A percentile compares a stretch with the other conserved stretches of the same genome.
Conservation (phyloP, 2,329 filamentous ascomycete genomes). For the Penicillium frequentans region DNA sequence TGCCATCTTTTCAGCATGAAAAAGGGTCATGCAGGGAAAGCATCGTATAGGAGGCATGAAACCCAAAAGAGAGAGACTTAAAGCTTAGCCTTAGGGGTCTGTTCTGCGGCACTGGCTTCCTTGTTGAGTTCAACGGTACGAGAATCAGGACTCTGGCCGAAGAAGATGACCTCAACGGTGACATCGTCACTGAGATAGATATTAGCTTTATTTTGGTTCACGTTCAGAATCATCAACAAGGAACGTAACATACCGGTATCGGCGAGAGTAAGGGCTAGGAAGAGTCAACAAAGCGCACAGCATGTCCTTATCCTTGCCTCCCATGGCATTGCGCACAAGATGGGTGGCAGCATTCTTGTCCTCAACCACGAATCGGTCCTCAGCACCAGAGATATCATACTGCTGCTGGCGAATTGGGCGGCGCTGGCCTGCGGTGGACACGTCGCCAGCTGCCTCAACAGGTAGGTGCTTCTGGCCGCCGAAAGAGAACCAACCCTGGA, state of each 20-base stretch:
- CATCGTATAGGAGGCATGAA: background rate
- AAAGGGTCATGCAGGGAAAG: background rate
- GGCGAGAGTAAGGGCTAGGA: conserved; percentile 83
- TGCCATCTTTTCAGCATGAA: background rate
- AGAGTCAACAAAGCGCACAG: conserved; percentile 88
- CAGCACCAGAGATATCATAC: conserved; percentile 72
- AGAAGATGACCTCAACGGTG: conserved; percentile 98
- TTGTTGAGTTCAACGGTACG: conserved; percentile 81
- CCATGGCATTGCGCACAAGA: conserved; percentile 89
- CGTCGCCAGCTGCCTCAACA: conserved; percentile 64
- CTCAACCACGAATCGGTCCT: conserved; percentile 85
- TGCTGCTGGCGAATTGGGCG: conserved; percentile 86
- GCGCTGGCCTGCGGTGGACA: conserved; percentile 63
- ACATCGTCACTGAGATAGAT: conserved; percentile 72
- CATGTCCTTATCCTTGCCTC: conserved; percentile 90
- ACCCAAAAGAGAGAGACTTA: background rate
- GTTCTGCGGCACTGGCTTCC: conserved; percentile 71
- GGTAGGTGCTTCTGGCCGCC: conserved; percentile 62
- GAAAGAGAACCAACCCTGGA: conserved; percentile 67
- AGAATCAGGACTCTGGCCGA: conserved; percentile 74
- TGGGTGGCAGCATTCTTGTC: conserved; percentile 97
- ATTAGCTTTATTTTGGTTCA: background rate
- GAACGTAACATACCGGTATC: conserved; percentile 71
- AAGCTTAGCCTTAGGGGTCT: conserved; percentile 51
- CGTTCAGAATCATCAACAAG: background rate